Conservation (phyloP, 2,329 filamentous ascomycete genomes). For the Bipolaris victoriae region DNA sequence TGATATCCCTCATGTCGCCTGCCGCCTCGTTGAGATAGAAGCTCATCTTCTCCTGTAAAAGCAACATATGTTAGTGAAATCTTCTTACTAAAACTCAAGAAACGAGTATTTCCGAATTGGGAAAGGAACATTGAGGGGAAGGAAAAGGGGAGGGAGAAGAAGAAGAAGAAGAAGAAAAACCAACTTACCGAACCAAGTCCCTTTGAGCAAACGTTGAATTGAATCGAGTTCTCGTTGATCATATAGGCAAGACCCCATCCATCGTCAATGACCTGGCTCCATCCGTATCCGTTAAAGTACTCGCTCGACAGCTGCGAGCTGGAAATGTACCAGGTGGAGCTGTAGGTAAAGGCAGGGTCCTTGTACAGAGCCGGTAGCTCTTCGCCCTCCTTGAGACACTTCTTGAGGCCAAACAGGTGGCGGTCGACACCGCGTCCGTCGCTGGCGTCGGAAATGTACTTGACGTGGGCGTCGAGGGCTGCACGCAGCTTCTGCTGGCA, state of each 20-base stretch:
- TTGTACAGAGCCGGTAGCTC: slow-evolving; percentile 81
- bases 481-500: slow-evolving; percentile 78
- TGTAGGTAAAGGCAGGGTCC: slow-evolving; percentile 86
- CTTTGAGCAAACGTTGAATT: slow-evolving; percentile 98
- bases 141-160: neutral
- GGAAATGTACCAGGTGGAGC: slow-evolving; percentile 85
- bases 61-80: slow-evolving; percentile 20
- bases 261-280: slow-evolving; percentile 95
- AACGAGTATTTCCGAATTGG: rapidly evolving
- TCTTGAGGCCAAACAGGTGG: slow-evolving; percentile 97
- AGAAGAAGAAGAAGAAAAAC: neutral
- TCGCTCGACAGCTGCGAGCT: slow-evolving; percentile 91
- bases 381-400: slow-evolving; percentile 80
- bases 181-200: slow-evolving; percentile 70
- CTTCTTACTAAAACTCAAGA: too few relatives aligned
- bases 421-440: slow-evolving; percentile 95
- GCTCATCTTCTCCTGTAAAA: slow-evolving; percentile 76
- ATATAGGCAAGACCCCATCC: slow-evolving; percentile 99
- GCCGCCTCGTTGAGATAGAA: slow-evolving; percentile 96
- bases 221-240: slow-evolving; percentile 99
- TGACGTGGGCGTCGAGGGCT: slow-evolving; percentile 79
- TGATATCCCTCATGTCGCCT: slow-evolving; percentile 82
- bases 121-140: neutral
- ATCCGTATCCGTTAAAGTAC: slow-evolving; percentile 99
- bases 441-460: slow-evolving; percentile 87